Evolutionary conservation across 1,284 basidiomycete species (phyloP).

Genomic region (Pascua guehoae): DNA sequence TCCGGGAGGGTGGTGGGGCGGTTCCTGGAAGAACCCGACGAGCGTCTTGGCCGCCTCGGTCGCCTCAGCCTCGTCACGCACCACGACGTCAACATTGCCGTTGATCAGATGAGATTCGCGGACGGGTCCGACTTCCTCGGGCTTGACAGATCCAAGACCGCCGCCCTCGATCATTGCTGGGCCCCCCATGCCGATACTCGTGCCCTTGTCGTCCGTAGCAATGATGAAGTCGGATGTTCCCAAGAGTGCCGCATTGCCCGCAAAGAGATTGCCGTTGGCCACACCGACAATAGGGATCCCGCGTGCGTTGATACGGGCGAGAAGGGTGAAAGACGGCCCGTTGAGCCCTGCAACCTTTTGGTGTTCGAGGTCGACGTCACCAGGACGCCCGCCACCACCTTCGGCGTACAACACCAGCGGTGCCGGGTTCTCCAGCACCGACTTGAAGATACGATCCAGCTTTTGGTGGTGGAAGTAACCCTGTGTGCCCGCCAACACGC

Average conservation of each 20-base stretch:
- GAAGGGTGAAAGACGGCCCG: conserved; percentile 12
- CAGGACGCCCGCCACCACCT: conserved; percentile 18
- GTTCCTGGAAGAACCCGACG: conserved; percentile 13
- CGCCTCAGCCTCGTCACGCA: conserved; percentile 17
- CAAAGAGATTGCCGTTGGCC: conserved; percentile 19
- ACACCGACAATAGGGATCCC: conserved; percentile 20
- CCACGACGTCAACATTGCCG: conserved; percentile 20
- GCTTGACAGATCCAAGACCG: conserved; percentile 11
- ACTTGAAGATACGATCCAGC: conserved; percentile 17
- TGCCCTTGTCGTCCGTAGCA: conserved; percentile 13
- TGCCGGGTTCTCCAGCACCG: conserved; percentile 17
- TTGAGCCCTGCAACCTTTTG: conserved; percentile 14
- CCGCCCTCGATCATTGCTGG: conserved; percentile 22
- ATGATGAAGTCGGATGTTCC: conserved; percentile 18
- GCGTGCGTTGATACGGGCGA: conserved; percentile 15
- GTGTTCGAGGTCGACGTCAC: conserved; percentile 16
- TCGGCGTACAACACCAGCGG: conserved; percentile 20
- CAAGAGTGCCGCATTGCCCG: conserved; percentile 15
- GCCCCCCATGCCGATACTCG: conserved; percentile 19
- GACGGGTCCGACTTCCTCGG: conserved; percentile 18
- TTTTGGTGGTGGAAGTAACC: conserved; percentile 21
- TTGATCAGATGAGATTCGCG: conserved; percentile 15
- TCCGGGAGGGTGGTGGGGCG: not conserved
- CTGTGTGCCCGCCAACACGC: conserved; percentile 19
- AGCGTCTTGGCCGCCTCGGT: conserved; percentile 16